Evolutionary conservation across 169 alveolate species (phyloP).

Genomic region (Cryptosporidium xiaoi): DNA sequence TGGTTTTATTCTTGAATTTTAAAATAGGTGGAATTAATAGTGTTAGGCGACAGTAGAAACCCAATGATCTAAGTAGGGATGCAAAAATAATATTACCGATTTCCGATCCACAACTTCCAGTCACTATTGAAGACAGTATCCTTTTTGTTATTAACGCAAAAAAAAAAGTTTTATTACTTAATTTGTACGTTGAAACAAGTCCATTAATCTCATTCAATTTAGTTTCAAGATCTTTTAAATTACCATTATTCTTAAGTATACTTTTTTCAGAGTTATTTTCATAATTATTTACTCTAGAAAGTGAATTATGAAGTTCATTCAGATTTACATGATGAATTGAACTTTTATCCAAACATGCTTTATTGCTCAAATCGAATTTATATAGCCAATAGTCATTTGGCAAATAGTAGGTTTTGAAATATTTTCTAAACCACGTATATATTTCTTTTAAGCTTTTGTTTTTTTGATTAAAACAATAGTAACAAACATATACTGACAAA

Average conservation of each 20-base stretch:
- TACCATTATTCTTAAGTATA: neutral
- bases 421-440: conserved; percentile 59
- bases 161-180: conserved; percentile 14
- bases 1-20: conserved; percentile 18
- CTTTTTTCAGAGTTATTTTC: neutral
- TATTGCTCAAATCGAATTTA: neutral
- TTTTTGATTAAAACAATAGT: neutral
- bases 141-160: conserved; percentile 31
- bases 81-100: conserved; percentile 59
- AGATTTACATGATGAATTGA: neutral
- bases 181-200: neutral
- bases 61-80: conserved; percentile 27
- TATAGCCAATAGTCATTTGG: conserved; percentile 58
- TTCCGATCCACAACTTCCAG: conserved; percentile 60
- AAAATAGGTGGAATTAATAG: conserved; percentile 48
- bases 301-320: conserved; percentile 12
- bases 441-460: neutral
- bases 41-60: conserved; percentile 28
- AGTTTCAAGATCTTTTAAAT: neutral
- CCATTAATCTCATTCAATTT: conserved; percentile 32
- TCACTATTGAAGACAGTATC: neutral
- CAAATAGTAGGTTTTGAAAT: conserved; percentile 47
- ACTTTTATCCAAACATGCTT: neutral
- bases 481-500: conserved; percentile 29
- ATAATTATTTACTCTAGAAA: neutral